Evolutionary conservation across 2,329 filamentous ascomycete genomes (phyloP), one percentile per base, ranked within the genome.

Genomic region (Dothistroma septosporum): DNA sequence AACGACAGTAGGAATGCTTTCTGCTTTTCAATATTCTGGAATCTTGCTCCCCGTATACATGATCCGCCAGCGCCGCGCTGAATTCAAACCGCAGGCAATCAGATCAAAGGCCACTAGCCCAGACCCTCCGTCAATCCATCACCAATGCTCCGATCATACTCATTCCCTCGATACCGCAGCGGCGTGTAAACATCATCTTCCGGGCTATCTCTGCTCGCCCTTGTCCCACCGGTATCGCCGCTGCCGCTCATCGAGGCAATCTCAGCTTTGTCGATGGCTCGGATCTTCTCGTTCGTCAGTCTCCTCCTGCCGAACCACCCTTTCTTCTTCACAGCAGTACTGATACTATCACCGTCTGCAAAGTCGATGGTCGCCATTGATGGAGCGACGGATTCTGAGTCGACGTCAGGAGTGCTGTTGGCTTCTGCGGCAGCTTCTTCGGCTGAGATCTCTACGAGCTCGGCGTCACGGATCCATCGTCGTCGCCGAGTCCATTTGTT

Each of bases 381-480:
- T 21, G 49, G 46, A 16, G 64, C 55, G 58, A 64, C 58, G 28
- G 61, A 62, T 22, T 59, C 57, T 1, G 55, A 57, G 14, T 61
- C 57, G n/a, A 54, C 31, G 21, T 64, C 59, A 19, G 41, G 16
- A 11, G 48, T 16, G 19, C 54, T 28, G 2, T 61, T 62, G 48
- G 46, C 49, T 6, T 14, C 46, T 53, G 52, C 21, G 1, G 58
- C 55, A 19, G 63, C 35, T 35, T 67, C 64, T 57, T 67, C 63
- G 11, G 61, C 46, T 8, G 63, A 52, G 63, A 88, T 78, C 72
- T 99, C 94, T 35, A 97, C 91, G 3, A 99, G 84, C 77, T 99
- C 94, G 10, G 94, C 94, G 72, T 97, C 94, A 44, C 94, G 89
- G 72, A 91, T 94, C 94, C 94, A 99, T 77, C 97, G 97, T 64